A percentile compares a stretch with the other conserved stretches of the same genome.
These are phyloP conservation scores for Ophiognomonia clavigignenti-juglandacearum DNA, from an alignment of 2,329 filamentous ascomycete genomes.

Conservation along the genomic window DNA sequence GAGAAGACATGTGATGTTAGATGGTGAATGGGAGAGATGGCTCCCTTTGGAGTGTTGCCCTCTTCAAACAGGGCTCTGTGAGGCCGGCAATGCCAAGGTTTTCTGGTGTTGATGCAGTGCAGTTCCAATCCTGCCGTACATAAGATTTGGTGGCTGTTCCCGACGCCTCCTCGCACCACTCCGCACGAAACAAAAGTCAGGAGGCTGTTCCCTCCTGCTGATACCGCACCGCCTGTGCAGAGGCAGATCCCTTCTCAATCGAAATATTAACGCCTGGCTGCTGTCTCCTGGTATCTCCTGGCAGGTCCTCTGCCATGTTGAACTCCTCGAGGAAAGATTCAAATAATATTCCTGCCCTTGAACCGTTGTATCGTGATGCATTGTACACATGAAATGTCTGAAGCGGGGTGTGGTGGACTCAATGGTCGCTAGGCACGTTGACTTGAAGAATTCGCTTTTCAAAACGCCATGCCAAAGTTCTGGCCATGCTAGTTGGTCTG, in stretches of 20 bases:
- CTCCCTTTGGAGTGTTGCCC: no score
- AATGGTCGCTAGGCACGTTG: not conserved
- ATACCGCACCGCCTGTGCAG: not conserved
- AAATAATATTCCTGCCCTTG: conserved; percentile 1
- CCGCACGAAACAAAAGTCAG: conserved; percentile 10
- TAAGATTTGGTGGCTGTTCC: not conserved
- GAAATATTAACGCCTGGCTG: conserved; percentile 11
- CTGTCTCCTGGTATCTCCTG: conserved; percentile 14
- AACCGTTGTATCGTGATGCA: conserved; percentile 13
- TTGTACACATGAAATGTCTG: conserved; percentile 13
- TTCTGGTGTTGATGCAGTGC: conserved; percentile 5
- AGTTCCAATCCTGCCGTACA: conserved; percentile 9
- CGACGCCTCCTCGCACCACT: not conserved
- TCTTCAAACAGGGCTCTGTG: no score
- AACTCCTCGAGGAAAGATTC: conserved; percentile 3
- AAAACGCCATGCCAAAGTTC: conserved; percentile 10
- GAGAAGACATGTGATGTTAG: no score
- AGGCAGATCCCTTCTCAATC: not conserved
- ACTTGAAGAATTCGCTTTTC: conserved; percentile 1
- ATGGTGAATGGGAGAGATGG: no score
- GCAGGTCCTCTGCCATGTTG: conserved; percentile 13
- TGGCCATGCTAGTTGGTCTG: not conserved
- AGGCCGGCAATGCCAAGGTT: no score
- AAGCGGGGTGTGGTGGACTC: not conserved
- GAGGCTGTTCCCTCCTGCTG: not conserved